Base-by-base conservation (phyloP, 495 filamentous ascomycete species). In the Xylaria castorea region DNA sequence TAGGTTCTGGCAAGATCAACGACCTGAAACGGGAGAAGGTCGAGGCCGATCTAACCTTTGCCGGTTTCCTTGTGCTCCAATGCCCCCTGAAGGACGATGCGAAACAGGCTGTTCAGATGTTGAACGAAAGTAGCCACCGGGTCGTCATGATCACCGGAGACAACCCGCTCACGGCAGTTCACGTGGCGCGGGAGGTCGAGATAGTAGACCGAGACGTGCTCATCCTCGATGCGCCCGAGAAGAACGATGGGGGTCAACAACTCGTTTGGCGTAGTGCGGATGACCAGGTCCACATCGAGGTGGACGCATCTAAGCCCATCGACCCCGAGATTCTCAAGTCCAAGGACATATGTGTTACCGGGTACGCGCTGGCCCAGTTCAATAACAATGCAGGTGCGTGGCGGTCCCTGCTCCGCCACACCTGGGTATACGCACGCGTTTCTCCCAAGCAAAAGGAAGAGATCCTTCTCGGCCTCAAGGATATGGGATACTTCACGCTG, bases 71-170 rank as follows among this genome's bases (percentile, higher is more conserved):
- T 75, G 93, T 99, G 63, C 85, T 99, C 38, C 95, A 97, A 77
- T 97, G 93, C 78, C 96, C 96, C 25, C 85, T 99, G 42, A 99
- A 99, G 85, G 95, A 97, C 22, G 96, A 99, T 81, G 96, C 96
- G 27, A 93, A 94, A 83, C 91, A 93, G 77, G 87, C 96, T 25
- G 94, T 98, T 38, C 93, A 91, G 58, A 98, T 99, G 96, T 87
- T 99, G 70, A 99, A 97, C 78, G 97, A 98, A 84, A 97, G 95
- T 82, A 97, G 94, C 82, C 96, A 99, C 84, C 94, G 96, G 74
- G 93, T 97, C 69, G 93, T 98, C 75, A 99, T 99, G 96, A 99
- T 99, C 70, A 99, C 96, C 61, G 96, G 96, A 76, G 96, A 99
- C 82, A 99, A 99, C 78, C 95, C 96, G 27, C 87, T 99, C 51